phyloP scores from a whole-genome alignment of 139 green algal genomes.

The Protoeuglena noctilucae region DNA sequence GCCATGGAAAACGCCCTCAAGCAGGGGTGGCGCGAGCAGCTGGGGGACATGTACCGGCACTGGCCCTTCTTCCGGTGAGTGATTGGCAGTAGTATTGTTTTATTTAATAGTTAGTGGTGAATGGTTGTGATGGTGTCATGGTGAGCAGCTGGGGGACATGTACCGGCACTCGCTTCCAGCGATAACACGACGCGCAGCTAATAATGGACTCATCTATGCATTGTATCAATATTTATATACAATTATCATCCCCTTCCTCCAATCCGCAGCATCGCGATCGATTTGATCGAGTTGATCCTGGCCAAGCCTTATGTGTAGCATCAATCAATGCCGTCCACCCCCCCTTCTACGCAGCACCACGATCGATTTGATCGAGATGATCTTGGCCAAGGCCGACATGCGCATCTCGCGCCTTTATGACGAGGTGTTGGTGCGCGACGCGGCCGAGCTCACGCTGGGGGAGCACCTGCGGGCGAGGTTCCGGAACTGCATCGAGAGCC shows the following conservation, averaged over 20 bases:
- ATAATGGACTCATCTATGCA: not conserved
- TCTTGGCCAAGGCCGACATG: conserved; percentile 88
- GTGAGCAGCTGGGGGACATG: conserved; percentile 65
- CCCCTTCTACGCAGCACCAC: conserved; percentile 32
- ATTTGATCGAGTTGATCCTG: conserved; percentile 98
- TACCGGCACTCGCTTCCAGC: conserved; percentile 68
- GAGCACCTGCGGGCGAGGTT: conserved; percentile 43
- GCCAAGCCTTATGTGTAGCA: conserved; percentile 71
- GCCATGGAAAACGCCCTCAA: conserved; percentile 50
- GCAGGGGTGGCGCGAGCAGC: conserved; percentile 36
- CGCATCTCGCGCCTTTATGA: conserved; percentile 62
- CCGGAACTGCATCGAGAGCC: conserved; percentile 18
- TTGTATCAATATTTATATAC: not conserved
- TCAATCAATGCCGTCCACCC: not conserved
- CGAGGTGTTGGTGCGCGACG: conserved; percentile 20
- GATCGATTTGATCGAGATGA: conserved; percentile 97
- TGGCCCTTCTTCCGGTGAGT: conserved; percentile 90
- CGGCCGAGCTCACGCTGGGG: conserved; percentile 40
- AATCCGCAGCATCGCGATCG: conserved; percentile 57
- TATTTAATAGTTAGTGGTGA: conserved; percentile 5
- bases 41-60: conserved; percentile 81
- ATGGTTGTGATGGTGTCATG: conserved; percentile 29
- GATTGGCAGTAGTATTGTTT: not conserved
- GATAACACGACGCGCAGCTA: not conserved
- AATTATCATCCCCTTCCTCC: not conserved